These are phyloP conservation scores for Beauveria bassiana DNA, from an alignment of 2,329 filamentous ascomycete species.

Conservation along the genomic window DNA sequence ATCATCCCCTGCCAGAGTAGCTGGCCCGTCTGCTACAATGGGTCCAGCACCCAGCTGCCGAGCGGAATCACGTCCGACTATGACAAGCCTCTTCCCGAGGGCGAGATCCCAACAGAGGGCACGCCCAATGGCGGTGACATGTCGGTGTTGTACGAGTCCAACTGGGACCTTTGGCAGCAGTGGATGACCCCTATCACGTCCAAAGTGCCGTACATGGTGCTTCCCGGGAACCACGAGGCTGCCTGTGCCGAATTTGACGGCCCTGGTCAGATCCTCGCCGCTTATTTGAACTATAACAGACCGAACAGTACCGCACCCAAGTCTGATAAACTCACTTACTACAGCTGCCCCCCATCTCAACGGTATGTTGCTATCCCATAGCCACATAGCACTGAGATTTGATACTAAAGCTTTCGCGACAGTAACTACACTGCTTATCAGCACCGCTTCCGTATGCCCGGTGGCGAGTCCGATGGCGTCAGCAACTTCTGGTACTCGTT, in stretches of 20 bases:
- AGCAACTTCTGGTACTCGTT: conserved; percentile 48
- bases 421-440: conserved; percentile 43
- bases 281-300: conserved; percentile 37
- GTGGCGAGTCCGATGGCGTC: conserved; percentile 37
- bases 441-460: conserved; percentile 44
- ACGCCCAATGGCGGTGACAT: conserved; percentile 39
- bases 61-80: conserved; percentile 32
- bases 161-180: conserved; percentile 45
- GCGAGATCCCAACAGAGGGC: conserved; percentile 38
- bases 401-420: not conserved
- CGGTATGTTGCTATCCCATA: conserved; percentile 1
- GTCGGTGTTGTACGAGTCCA: conserved; percentile 40
- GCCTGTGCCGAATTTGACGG: conserved; percentile 41
- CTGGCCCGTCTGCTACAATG: conserved; percentile 46
- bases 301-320: conserved; percentile 32
- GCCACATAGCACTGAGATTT: not conserved
- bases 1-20: conserved; percentile 38
- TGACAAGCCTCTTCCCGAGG: conserved; percentile 34
- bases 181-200: conserved; percentile 35
- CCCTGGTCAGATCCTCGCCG: conserved; percentile 33
- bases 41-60: conserved; percentile 32
- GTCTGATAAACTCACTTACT: conserved; percentile 35
- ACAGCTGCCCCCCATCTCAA: conserved; percentile 43
- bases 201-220: conserved; percentile 41
- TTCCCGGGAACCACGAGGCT: conserved; percentile 44